Base-by-base conservation (phyloP, 2,329 filamentous ascomycete genomes). In the Madurella fahalii region DNA sequence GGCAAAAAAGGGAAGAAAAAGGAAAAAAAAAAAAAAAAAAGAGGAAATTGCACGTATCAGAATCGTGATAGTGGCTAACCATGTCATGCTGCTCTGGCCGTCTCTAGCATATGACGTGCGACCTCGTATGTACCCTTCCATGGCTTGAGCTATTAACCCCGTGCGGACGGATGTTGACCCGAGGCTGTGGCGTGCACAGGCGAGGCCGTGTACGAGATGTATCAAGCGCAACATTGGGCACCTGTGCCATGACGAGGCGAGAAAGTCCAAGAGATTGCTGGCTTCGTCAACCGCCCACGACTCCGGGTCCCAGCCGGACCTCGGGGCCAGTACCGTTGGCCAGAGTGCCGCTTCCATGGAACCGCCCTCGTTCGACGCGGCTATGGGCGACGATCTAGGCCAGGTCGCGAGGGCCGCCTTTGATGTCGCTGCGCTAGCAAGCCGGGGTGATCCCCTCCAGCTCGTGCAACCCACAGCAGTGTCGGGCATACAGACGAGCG, bases 191-290 rank as follows among this genome's bases (percentile, higher is more conserved):
- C 53, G 67, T 66, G 63, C 65, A 68, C 72, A 95, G 90, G 90
- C 95, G 77, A 87, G 94, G 70, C 94, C 94, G 67, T 99, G 94
- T 81, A 93, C 90, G 67, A 84, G 94, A 75, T 99, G 94, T 78
- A 90, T 97, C 74, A 99, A 97, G 77, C 87, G 94, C 68, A 96
- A 96, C 75, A 99, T 99, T 72, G 94, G 93, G 66, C 94, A 99
- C 74, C 81, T 99, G 63, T 99, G 94, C 74, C 94, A 96, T 76
- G 94, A 99, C 74, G 94, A 97, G 59, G 72, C 86, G 57, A 95
- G 94, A 74, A 93, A 92, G 73, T 74, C 81, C 64, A 96, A 93
- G 75, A 81, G 77, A 68, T 77, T 83, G 63, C 75, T 77, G 60
- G 80, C 77, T 58, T 73, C 78, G 57, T 77, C 82, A 50, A 74